phyloP scores from a whole-genome alignment of 1,139 yeast species.

The Debaryomycetaceae sp. region DNA sequence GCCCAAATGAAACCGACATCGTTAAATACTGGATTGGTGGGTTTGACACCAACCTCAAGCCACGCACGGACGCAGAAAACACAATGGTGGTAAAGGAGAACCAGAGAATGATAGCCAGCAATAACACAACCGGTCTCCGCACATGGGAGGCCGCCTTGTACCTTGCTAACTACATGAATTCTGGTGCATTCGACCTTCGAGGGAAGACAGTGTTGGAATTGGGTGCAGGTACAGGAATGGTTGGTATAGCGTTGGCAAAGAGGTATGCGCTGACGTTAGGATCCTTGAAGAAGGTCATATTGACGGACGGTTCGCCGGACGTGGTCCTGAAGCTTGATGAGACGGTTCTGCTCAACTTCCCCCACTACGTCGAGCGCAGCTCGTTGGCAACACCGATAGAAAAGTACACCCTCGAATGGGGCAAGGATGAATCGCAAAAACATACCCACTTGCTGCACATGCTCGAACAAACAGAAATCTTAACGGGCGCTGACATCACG shows the following conservation, averaged over 20 bases:
- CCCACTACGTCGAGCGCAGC: conserved; percentile 7
- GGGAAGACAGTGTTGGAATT: conserved; percentile 54
- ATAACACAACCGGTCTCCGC: conserved; percentile 81
- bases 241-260: conserved; percentile 54
- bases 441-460: conserved; percentile 17
- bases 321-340: conserved; percentile 51
- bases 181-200: conserved; percentile 6
- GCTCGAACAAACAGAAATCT: conserved; percentile 29
- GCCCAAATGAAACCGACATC: conserved; percentile 45
- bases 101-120: conserved; percentile 63
- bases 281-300: conserved; percentile 28
- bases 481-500: conserved; percentile 84
- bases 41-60: conserved; percentile 5
- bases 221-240: conserved; percentile 92
- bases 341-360: conserved; percentile 46
- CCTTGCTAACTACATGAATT: conserved; percentile 47
- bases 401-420: conserved; percentile 46
- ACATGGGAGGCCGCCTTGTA: conserved; percentile 96
- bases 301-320: conserved; percentile 76
- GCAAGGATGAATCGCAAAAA: conserved; percentile 36
- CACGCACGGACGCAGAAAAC: conserved; percentile 9
- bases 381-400: conserved; percentile 7
- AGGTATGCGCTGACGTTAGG: conserved; percentile 14
- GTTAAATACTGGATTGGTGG: conserved; percentile 43
- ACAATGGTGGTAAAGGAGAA: conserved; percentile 51